Evolutionary conservation across 164 flowering plant species (phyloP).

Genomic region (Berberis thunbergii): DNA sequence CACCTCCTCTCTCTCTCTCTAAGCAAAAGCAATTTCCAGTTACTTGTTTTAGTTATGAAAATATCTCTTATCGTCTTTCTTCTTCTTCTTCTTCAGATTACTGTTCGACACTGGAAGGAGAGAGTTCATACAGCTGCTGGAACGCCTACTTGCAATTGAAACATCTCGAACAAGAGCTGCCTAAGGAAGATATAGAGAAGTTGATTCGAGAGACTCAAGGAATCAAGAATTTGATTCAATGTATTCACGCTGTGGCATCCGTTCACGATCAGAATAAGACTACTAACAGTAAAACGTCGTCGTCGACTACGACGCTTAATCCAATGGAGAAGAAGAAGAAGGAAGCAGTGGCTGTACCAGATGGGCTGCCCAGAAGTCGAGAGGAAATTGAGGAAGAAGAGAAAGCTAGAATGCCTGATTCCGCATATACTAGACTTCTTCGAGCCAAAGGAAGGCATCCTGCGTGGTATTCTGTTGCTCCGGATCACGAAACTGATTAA

Average conservation of each 20-base stretch:
- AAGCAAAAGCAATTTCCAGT: too few relatives aligned
- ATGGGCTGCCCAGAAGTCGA: constrained; percentile 62
- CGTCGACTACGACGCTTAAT: constrained; percentile 3
- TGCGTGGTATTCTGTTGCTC: constrained; percentile 13
- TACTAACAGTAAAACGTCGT: neutral
- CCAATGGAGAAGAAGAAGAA: neutral
- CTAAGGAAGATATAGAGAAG: constrained; percentile 61
- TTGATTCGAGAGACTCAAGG: constrained; percentile 53
- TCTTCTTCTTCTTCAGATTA: constrained; percentile 48
- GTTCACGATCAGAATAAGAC: constrained; percentile 27
- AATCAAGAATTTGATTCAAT: constrained; percentile 49
- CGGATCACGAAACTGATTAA: constrained; percentile 82
- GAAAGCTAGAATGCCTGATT: constrained; percentile 67
- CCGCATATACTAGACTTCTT: constrained; percentile 64
- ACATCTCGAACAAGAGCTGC: constrained; percentile 54
- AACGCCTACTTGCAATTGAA: constrained; percentile 71
- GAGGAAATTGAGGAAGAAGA: constrained; percentile 87
- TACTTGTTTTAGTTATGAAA: neutral
- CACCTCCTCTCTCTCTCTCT: neutral
- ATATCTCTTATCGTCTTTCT: neutral
- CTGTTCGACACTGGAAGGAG: constrained; percentile 84
- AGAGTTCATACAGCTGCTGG: constrained; percentile 75
- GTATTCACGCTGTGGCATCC: constrained; percentile 43
- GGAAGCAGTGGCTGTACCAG: constrained; percentile 38
- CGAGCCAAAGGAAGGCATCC: constrained; percentile 47